Evolutionary conservation across 2,329 filamentous ascomycete genomes (phyloP), one percentile per base, ranked within the genome.

Genomic region (Stromatinia cepivora): DNA sequence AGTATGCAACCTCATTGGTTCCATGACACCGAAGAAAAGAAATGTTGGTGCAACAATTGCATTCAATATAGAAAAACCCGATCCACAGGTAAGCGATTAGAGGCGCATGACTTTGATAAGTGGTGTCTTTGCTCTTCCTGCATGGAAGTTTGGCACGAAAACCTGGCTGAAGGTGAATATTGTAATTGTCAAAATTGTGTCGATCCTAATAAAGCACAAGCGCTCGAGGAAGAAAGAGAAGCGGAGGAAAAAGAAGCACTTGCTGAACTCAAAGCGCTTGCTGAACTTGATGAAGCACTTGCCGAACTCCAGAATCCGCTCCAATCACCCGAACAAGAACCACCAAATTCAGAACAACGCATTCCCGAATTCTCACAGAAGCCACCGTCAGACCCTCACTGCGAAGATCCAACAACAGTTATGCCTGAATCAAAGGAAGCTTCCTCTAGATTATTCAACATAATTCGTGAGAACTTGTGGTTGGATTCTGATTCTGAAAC

Each of bases 1-100:
- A 34, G 20, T 13, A 20, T 62, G 28, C 25, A n/a, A 22, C 28
- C 58, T 8, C 58, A 62, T n/a, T 62, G 58, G 58, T 62, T 48
- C 42, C 20, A 48, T 4, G 58, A 62, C 58, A 62, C 42, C 8
- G 5, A 20, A 15, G 0, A n/a, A 11, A 31, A 1, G 1, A 62
- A 11, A 8, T 62, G 42, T 36, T 62, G 28, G 28, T 62, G 58
- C 58, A 31, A 17, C 22, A 6, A n/a, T 34, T 62, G 58, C 28
- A 34, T 34, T 15, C 39, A 48, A 25, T 34, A 62, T 62, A 42
- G 58, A 8, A 15, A 48, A 15, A 31, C 7, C 1, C 42, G 15
- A n/a, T 34, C 58, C 20, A 48, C 28, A n/a, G 58, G 42, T 34
- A 31, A 34, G 28, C 25, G n/a, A 6, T n/a, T 34, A 11, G 42